These are phyloP conservation scores for Aspergillus carlsbadensis DNA, from an alignment of 495 filamentous ascomycete species.

Conservation along the genomic window DNA sequence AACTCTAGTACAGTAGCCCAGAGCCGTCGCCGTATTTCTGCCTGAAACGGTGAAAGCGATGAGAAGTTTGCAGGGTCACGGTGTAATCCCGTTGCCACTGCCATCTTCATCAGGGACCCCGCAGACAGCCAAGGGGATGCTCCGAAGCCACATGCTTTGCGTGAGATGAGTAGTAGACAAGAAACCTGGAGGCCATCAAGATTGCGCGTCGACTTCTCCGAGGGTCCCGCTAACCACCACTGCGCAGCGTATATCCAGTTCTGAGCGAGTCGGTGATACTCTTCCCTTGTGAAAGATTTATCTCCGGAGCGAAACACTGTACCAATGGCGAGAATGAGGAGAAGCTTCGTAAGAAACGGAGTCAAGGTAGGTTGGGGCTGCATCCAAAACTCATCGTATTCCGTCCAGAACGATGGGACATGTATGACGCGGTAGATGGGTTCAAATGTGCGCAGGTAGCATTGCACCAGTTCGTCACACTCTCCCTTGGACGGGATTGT, in stretches of 20 bases:
- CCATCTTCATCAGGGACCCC: constrained; percentile 46
- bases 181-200: constrained; percentile 48
- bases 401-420: constrained; percentile 43
- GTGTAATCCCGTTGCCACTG: constrained; percentile 54
- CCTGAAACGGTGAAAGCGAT: constrained; percentile 40
- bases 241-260: constrained; percentile 54
- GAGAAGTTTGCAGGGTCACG: constrained; percentile 52
- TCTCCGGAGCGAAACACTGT: constrained; percentile 26
- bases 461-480: constrained; percentile 41
- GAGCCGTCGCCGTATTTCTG: constrained; percentile 52
- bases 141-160: constrained; percentile 46
- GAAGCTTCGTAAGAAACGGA: constrained; percentile 24
- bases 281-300: not conserved
- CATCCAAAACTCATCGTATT: constrained; percentile 41
- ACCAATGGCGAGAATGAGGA: constrained; percentile 25
- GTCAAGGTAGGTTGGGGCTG: constrained; percentile 25
- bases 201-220: constrained; percentile 43
- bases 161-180: constrained; percentile 49
- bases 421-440: constrained; percentile 48
- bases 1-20: constrained; percentile 61
- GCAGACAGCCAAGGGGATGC: constrained; percentile 48
- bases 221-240: constrained; percentile 51
- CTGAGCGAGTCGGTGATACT: constrained; percentile 10
- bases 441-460: constrained; percentile 50
- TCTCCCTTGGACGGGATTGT: constrained; percentile 19